Evolutionary conservation across 2,329 filamentous ascomycete genomes (phyloP), one percentile per base, ranked within the genome.

Genomic region (Tympanopsis confertula): DNA sequence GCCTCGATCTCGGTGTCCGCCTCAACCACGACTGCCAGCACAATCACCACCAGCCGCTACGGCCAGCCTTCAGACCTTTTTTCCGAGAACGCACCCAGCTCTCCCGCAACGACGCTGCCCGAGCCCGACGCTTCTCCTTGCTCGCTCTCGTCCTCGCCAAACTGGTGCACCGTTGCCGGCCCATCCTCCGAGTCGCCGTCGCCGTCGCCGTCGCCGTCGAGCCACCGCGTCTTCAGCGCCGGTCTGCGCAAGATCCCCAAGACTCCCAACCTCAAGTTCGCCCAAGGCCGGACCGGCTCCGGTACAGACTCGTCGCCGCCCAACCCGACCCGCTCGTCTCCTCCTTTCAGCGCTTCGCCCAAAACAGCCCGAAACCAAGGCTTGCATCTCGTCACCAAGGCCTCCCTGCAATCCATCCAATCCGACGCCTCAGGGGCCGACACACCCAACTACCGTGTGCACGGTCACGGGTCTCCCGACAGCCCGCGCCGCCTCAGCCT

Each of bases 371-470:
- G 37, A 42, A 41, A 15, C 13, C 30, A n/a, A 15, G 13, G 13
- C 38, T 42, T 50, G 38, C 41, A 47, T 54, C 12, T 38, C 43
- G 22, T 14, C 30, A 41, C 50, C 7, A 63, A 63, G 38, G 40
- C 54, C 10, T 65, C 62, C 1, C 65, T 62, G 39, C 48, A 47
- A 35, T 63, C 63, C 4, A 52, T 53, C 17, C 47, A 53, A 29
- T 62, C 58, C 10, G 57, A 53, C 33, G 68, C 68, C 10, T 70
- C 67, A 3, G 44, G 61, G 3, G 68, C 67, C 13, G 68, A 71
- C 29, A 62, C 57, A 13, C 63, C 66, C 33, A 75, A 77, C 47
- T 71, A 72, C 61, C 67, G 71, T 48, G 57, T 71, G 15, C 66
- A 72, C 45, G 62, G 57, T 26, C 63, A 63, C 40, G 69, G 65